Percentiles rank a stretch among this genome's conserved stretches.
These are phyloP conservation scores for Claviceps citrina DNA, from an alignment of 2,329 filamentous ascomycete genomes.

Conservation along the genomic window DNA sequence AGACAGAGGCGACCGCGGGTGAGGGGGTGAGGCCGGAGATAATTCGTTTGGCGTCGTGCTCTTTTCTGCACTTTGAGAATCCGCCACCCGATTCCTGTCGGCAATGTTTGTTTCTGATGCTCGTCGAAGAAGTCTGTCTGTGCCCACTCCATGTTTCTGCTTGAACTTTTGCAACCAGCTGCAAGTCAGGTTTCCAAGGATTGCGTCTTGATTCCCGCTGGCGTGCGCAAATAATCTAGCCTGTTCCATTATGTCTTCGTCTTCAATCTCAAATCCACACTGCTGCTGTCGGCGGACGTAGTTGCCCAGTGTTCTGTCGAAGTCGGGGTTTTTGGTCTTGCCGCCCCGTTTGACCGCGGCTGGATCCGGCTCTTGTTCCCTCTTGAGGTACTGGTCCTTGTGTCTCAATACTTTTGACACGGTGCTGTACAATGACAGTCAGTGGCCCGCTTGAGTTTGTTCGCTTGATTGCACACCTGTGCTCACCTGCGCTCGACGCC, in stretches of 20 bases:
- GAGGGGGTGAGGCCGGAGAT: conserved; percentile 59
- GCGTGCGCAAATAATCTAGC: conserved; percentile 66
- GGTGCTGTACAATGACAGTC: conserved; percentile 45
- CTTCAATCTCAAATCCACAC: conserved; percentile 56
- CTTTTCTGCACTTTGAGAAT: background rate
- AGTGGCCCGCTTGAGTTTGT: background rate
- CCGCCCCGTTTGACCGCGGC: conserved; percentile 49
- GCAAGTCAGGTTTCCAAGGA: conserved; percentile 54
- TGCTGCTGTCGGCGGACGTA: conserved; percentile 74
- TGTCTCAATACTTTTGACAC: conserved; percentile 95
- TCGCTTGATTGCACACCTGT: background rate
- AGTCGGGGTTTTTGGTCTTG: conserved; percentile 77
- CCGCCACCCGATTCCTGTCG: conserved; percentile 43
- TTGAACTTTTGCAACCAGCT: conserved; percentile 94
- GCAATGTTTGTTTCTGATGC: conserved; percentile 57
- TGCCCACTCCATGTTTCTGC: conserved; percentile 55
- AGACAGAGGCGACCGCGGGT: conserved; percentile 52
- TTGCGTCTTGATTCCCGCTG: conserved; percentile 50
- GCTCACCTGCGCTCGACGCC: conserved; percentile 90
- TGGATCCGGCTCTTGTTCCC: conserved; percentile 53
- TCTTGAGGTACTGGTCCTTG: conserved; percentile 83
- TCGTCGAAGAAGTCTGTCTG: conserved; percentile 35
- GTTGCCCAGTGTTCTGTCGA: conserved; percentile 77
- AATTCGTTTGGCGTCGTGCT: conserved; percentile 37
- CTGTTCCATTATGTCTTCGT: conserved; percentile 73